Conservation (phyloP, 2,329 filamentous ascomycete species). For the Karstenula rhodostoma region DNA sequence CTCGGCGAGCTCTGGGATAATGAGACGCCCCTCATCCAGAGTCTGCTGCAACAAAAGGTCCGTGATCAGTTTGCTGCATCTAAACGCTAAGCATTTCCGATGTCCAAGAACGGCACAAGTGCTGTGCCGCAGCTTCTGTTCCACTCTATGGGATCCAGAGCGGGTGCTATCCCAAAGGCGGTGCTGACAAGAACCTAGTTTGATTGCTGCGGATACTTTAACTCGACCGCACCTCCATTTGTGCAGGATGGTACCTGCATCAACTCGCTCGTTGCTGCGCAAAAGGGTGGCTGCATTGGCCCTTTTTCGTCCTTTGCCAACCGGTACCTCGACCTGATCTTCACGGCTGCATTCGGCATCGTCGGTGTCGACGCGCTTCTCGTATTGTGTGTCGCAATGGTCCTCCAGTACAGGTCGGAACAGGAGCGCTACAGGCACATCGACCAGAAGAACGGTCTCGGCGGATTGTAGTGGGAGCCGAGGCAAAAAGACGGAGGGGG, state of each 20-base stretch:
- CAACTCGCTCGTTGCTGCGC: slow-evolving; percentile 73
- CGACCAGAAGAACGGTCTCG: slow-evolving; percentile 72
- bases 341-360: slow-evolving; percentile 81
- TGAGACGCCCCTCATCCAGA: slow-evolving; percentile 67
- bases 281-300: slow-evolving; percentile 73
- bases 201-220: slow-evolving; percentile 80
- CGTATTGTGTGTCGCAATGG: slow-evolving; percentile 74
- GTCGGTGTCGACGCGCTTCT: slow-evolving; percentile 74
- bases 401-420: slow-evolving; percentile 83
- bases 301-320: slow-evolving; percentile 75
- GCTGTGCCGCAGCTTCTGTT: slow-evolving; percentile 15
- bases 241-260: slow-evolving; percentile 73
- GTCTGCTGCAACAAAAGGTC: slow-evolving; percentile 75
- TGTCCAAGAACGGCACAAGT: slow-evolving; percentile 14
- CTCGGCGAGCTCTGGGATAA: slow-evolving; percentile 68
- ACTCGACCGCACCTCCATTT: slow-evolving; percentile 76
- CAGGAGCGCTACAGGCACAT: slow-evolving; percentile 80
- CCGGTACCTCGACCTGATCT: slow-evolving; percentile 75
- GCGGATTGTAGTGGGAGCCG: slow-evolving; percentile 31
- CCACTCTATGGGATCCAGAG: slow-evolving; percentile 4
- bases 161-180: slow-evolving; percentile 22
- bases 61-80: slow-evolving; percentile 34
- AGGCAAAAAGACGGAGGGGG: not conserved
- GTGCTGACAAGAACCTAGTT: slow-evolving; percentile 62
- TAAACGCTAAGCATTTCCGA: slow-evolving; percentile 13